Percentiles rank a stretch among this genome's conserved stretches.
These are phyloP conservation scores for Nakaseomyces sp. DNA, from an alignment of 1,139 yeast species.

Conservation along the genomic window DNA sequence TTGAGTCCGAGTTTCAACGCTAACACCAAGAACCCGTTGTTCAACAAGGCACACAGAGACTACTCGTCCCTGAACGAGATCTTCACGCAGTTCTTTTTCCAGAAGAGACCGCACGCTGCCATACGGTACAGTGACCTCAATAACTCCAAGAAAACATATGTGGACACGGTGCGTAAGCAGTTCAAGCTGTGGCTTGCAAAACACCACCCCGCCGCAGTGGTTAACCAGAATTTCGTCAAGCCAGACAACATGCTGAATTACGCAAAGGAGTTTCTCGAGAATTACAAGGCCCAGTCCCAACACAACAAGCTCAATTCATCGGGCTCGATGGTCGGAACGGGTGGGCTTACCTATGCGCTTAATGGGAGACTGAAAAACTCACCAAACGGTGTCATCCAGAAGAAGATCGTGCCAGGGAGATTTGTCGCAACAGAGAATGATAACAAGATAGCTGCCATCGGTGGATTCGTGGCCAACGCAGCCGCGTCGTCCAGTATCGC, in stretches of 20 bases:
- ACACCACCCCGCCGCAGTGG: conserved; percentile 34
- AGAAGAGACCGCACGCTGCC: conserved; percentile 5
- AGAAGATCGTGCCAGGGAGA: conserved; percentile 64
- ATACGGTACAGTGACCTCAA: conserved; percentile 13
- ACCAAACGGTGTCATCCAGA: conserved; percentile 62
- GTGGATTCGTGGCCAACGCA: conserved; percentile 52
- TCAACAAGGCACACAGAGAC: conserved; percentile 5
- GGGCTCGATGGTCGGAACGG: conserved; percentile 48
- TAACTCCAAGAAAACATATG: conserved; percentile 12
- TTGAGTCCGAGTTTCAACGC: conserved; percentile 30
- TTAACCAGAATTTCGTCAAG: conserved; percentile 23
- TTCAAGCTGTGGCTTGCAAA: conserved; percentile 37
- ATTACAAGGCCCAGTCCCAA: no score
- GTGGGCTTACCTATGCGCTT: conserved; percentile 63
- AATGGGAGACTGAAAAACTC: conserved; percentile 65
- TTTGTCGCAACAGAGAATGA: conserved; percentile 37
- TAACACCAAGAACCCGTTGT: conserved; percentile 28
- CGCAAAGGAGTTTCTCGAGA: conserved; percentile 33
- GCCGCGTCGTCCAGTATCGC: background rate
- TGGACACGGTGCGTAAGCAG: conserved; percentile 25
- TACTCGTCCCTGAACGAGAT: background rate
- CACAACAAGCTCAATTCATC: conserved; percentile 13
- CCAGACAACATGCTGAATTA: conserved; percentile 31
- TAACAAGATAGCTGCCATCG: conserved; percentile 52
- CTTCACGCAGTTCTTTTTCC: conserved; percentile 5